Evolutionary conservation across 441 rosid species (phyloP).

Genomic region (Adansonia madagascariensis): DNA sequence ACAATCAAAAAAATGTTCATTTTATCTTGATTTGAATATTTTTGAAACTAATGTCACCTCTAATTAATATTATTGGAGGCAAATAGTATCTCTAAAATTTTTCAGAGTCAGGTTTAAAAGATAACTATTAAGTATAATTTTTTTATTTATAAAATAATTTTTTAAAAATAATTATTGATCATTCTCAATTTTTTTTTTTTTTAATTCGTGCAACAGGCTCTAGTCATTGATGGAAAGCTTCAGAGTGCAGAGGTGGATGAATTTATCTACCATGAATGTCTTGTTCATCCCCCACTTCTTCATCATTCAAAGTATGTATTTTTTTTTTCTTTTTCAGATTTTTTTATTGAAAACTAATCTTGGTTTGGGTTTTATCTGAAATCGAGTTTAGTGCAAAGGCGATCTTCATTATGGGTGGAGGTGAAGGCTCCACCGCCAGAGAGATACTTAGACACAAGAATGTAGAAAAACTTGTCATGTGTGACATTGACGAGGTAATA

Average conservation of each 20-base stretch:
- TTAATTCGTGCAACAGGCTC: slow-evolving; percentile 37
- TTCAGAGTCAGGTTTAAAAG: too few relatives aligned
- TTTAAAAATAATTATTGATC: too few relatives aligned
- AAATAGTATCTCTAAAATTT: too few relatives aligned
- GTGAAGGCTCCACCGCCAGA: slow-evolving; percentile 74
- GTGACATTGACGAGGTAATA: slow-evolving; percentile 67
- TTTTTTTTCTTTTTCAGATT: background rate
- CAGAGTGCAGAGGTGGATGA: slow-evolving; percentile 76
- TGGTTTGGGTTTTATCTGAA: background rate
- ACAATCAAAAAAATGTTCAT: too few relatives aligned
- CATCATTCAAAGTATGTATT: slow-evolving; percentile 47
- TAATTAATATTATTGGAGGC: too few relatives aligned
- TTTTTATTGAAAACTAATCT: background rate
- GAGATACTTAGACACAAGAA: slow-evolving; percentile 57
- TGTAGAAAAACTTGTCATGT: slow-evolving; percentile 56
- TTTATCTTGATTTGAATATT: too few relatives aligned
- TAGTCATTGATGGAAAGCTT: slow-evolving; percentile 70
- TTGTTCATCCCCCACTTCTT: slow-evolving; percentile 63
- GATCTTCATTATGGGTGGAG: slow-evolving; percentile 68
- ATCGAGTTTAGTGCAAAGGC: slow-evolving; percentile 43
- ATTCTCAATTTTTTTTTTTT: background rate
- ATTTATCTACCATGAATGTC: slow-evolving; percentile 67
- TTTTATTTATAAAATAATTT: too few relatives aligned
- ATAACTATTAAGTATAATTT: too few relatives aligned
- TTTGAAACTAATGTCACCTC: too few relatives aligned